Evolutionary conservation across 164 flowering plant species (phyloP).

Genomic region (Kingdonia uniflora): DNA sequence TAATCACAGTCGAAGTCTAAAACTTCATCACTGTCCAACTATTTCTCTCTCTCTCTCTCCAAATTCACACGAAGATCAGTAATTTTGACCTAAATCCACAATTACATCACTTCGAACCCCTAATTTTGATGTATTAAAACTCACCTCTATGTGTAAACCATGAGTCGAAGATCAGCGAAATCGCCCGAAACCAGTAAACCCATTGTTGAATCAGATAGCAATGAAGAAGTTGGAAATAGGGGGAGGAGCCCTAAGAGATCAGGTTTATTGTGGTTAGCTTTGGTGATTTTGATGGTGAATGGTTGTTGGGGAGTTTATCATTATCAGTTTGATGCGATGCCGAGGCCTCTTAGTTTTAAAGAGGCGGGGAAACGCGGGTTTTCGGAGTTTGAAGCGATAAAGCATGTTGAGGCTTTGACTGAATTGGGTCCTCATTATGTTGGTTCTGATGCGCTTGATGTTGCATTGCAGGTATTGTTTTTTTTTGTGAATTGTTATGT

Average conservation of each 20-base stretch:
- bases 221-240: too few relatives aligned
- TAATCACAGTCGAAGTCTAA: too few relatives aligned
- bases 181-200: too few relatives aligned
- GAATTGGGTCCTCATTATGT: constrained; percentile 82
- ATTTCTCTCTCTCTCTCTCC: too few relatives aligned
- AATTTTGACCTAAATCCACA: too few relatives aligned
- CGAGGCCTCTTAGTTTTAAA: constrained; percentile 44
- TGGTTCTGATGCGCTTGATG: constrained; percentile 74
- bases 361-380: constrained; percentile 86
- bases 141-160: too few relatives aligned
- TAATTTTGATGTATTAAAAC: too few relatives aligned
- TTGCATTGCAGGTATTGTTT: constrained; percentile 53
- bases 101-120: too few relatives aligned
- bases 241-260: constrained; percentile 57
- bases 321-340: constrained; percentile 57
- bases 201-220: too few relatives aligned
- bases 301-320: constrained; percentile 48
- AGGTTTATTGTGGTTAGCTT: constrained; percentile 28
- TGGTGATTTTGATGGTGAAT: constrained; percentile 32
- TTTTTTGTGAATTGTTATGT: neutral
- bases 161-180: too few relatives aligned
- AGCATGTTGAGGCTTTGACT: constrained; percentile 67
- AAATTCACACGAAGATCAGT: too few relatives aligned
- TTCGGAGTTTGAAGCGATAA: constrained; percentile 65
- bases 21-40: too few relatives aligned